phyloP scores from a whole-genome alignment of 345 rosid species.

The Turritis glabra region DNA sequence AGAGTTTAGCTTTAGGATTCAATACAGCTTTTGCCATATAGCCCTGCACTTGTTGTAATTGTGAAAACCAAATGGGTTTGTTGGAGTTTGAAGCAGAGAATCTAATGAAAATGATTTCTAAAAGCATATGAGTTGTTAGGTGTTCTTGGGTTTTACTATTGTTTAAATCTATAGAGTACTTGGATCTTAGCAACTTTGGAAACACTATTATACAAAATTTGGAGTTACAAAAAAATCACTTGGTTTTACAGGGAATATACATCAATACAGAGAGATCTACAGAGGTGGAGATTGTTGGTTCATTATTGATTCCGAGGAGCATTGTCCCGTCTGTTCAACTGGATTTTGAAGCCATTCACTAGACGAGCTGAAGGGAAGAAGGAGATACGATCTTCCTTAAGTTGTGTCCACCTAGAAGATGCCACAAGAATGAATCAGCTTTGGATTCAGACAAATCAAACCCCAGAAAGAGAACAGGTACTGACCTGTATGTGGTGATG shows the following conservation, averaged over 20 bases:
- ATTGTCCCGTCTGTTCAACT: conserved; percentile 38
- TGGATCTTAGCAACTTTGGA: not conserved
- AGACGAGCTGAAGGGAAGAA: conserved; percentile 89
- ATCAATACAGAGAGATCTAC: conserved; percentile 20
- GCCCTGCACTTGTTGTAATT: conserved; percentile 35
- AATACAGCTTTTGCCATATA: conserved; percentile 24
- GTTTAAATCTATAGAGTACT: not conserved
- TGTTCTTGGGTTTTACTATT: not conserved
- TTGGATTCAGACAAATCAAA: conserved; percentile 1
- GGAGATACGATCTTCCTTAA: conserved; percentile 69
- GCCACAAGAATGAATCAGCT: conserved; percentile 4
- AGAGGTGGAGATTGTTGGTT: conserved; percentile 8
- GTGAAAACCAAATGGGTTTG: conserved; percentile 34
- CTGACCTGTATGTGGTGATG: conserved; percentile 58
- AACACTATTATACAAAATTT: not conserved
- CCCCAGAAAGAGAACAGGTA: not conserved
- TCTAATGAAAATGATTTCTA: conserved; percentile 17
- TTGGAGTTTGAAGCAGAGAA: conserved; percentile 26
- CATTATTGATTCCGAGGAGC: not conserved
- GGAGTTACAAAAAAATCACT: conserved; percentile 18
- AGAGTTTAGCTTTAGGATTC: conserved; percentile 31
- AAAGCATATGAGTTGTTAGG: not conserved
- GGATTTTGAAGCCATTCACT: conserved; percentile 76
- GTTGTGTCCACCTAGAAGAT: conserved; percentile 63
- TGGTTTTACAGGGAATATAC: conserved; percentile 23